Base-by-base conservation (phyloP, 352 stramenopile genomes). In the Phytophthora lateralis region DNA sequence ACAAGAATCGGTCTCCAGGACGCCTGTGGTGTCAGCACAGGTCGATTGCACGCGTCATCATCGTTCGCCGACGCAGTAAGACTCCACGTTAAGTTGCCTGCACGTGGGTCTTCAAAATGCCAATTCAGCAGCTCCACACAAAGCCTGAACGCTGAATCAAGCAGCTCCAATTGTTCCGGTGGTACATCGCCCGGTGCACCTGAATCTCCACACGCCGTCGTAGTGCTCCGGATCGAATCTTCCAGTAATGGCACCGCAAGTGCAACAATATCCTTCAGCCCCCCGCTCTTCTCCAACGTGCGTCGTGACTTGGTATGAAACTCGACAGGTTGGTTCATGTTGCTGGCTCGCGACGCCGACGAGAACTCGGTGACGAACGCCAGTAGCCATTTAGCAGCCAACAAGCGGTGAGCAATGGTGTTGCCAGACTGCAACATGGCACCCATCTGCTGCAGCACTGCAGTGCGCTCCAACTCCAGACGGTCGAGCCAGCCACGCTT, bases 311-410 rank as follows among this genome's bases (percentile, higher is more conserved):
- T 84, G 29, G 82, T 93, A 64, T 95, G 85, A 61, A 94, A 94
- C 62, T 93, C 85, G 11, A 95, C 60, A 0, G 87, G 87, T 58
- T 94, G 87, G 48, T 73, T 67, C 87, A 93, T 95, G 56, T 84
- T 85, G 45, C 81, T 90, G 20, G 87, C 76, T 41, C 82, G 73
- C 1, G 87, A 95, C 9, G 82, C 80, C 3, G 85, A 92, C 41
- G 82, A 88, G 55, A 95, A 93, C 68, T 95, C 87, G 44, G 83
- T 91, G 48, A 94, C 82, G 34, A 95, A 92, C 14, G 87, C 85
- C 18, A 92, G 75, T 24, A 95, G 70, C 82, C 86, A 92, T 59
- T 93, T 95, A 45, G 82, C 76, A 5, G 82, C 82, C 38, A 93
- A 63, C 27, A 95, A 49, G 1, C 82, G 80, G 20, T 81, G 78